Evolutionary conservation across 1,139 yeast species (phyloP).

Genomic region (Spencermartinsiella ligniputridi): DNA sequence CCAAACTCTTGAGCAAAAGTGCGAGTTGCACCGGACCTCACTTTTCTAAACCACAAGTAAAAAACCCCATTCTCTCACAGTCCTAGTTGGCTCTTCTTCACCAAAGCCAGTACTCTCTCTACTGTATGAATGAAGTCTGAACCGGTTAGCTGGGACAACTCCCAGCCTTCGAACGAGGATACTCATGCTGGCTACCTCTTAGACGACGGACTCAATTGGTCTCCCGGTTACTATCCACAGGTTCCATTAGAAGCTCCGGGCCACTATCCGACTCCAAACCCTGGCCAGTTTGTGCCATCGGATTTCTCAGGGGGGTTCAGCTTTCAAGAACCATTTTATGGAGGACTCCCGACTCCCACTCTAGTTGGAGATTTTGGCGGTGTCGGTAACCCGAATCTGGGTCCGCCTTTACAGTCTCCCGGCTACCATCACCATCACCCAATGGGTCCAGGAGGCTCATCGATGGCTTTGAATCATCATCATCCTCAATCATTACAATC

Average conservation of each 20-base stretch:
- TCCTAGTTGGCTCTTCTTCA: not conserved
- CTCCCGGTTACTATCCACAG: not conserved
- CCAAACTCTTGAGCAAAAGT: no score
- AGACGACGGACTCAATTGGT: constrained; percentile 1
- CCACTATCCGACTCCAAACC: constrained; percentile 1
- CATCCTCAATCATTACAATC: not conserved
- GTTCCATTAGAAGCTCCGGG: not conserved
- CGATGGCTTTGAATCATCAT: not conserved
- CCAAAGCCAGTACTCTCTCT: no score
- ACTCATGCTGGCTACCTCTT: not conserved
- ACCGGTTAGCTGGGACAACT: not conserved
- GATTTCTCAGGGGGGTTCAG: not conserved
- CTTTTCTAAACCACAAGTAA: no score
- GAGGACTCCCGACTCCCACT: not conserved
- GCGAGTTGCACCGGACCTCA: no score
- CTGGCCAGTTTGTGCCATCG: not conserved
- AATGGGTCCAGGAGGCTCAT: no score
- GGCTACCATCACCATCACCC: not conserved
- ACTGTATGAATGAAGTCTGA: constrained; percentile 1
- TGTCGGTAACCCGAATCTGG: not conserved
- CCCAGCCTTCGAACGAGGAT: not conserved
- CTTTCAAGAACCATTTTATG: not conserved
- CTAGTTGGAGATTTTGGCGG: not conserved
- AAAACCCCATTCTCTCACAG: no score
- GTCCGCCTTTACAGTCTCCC: not conserved